Base-by-base conservation (phyloP, 2,329 filamentous ascomycete genomes). In the Cladophialophora yegresii region DNA sequence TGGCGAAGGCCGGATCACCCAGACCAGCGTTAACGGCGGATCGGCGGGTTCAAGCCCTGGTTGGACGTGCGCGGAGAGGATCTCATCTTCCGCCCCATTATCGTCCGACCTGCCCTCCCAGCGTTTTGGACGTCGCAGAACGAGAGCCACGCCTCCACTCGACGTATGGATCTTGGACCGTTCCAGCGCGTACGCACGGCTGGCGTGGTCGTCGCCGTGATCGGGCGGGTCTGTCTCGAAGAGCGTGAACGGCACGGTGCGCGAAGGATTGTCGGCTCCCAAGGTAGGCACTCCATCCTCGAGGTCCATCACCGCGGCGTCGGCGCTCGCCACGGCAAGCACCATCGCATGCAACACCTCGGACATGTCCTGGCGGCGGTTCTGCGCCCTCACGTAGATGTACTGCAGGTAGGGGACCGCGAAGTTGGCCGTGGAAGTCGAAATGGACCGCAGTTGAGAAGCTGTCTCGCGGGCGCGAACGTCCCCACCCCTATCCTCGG, bases 321-420 rank as follows among this genome's bases (percentile, higher is more conserved):
- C 69, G 4, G 68, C 69, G 16, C 56, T 50, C 3, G 65, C 49
- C 8, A 70, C 69, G 20, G 69, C 69, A 28, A 70, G 60, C 6
- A 69, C 62, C 64, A 70, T 64, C 40, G 67, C 67, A 43, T 70
- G 69, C 54, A 70, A 59, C n/a, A 69, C 65, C 36, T 70, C 69
- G 16, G 69, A 68, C 63, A 70, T 67, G 60, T 70, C 67, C 57
- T 70, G 69, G 33, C 69, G 65, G 30, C 69, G 65, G 30, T 67
- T 69, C 45, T 67, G 53, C 2, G 54, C 36, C 6, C 69, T 58
- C 20, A 70, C 54, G 54, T 70, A 70, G 61, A 70, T 65, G 55
- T 70, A 70, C 50, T 70, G 67, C 16, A 70, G 54, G 40, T 70
- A 70, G 13, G 69, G 69, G 50, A 70, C 65, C 8, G 67, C 69